A percentile compares a stretch with the other conserved stretches of the same genome.
These are phyloP conservation scores for Eutypella sp. DNA, from an alignment of 2,329 filamentous ascomycete species.

Conservation along the genomic window DNA sequence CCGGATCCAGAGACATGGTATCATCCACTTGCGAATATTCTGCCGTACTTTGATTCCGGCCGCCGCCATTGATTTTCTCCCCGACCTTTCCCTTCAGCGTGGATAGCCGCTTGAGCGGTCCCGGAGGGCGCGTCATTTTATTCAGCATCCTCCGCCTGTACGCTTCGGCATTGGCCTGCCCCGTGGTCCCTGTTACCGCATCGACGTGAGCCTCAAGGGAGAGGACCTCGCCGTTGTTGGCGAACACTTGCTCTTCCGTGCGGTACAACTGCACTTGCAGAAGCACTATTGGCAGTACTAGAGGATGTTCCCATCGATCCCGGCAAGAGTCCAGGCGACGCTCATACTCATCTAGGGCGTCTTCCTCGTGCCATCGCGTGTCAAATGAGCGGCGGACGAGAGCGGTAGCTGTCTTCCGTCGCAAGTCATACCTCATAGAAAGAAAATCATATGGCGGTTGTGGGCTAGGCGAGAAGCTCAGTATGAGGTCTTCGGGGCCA, in stretches of 20 bases:
- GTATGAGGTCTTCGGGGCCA: slow-evolving; percentile 31
- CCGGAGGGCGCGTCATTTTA: slow-evolving; percentile 12
- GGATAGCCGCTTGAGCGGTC: slow-evolving; percentile 21
- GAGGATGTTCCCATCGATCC: slow-evolving; percentile 40
- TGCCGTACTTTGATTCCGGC: slow-evolving; percentile 9
- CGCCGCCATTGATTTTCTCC: slow-evolving; percentile 13
- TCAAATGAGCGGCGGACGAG: slow-evolving; percentile 40
- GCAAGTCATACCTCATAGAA: slow-evolving; percentile 40
- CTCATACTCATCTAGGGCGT: slow-evolving; percentile 42
- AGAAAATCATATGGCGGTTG: slow-evolving; percentile 42
- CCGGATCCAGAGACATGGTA: slow-evolving; percentile 17
- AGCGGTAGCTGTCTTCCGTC: slow-evolving; percentile 33
- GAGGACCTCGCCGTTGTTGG: slow-evolving; percentile 38
- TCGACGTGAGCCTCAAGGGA: slow-evolving; percentile 38
- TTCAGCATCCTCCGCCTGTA: slow-evolving; percentile 13
- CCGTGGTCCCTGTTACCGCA: slow-evolving; percentile 33
- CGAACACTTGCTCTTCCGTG: slow-evolving; percentile 38
- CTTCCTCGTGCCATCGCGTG: slow-evolving; percentile 34
- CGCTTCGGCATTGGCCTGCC: slow-evolving; percentile 19
- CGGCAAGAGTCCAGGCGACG: slow-evolving; percentile 39
- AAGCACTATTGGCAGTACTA: slow-evolving; percentile 41
- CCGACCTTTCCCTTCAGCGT: slow-evolving; percentile 21
- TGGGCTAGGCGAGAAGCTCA: slow-evolving; percentile 40
- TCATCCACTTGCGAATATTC: slow-evolving; percentile 1
- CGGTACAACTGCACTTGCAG: slow-evolving; percentile 41